Evolutionary conservation across 148 eudicot species (phyloP).

Genomic region (Rhododendron ovatum): DNA sequence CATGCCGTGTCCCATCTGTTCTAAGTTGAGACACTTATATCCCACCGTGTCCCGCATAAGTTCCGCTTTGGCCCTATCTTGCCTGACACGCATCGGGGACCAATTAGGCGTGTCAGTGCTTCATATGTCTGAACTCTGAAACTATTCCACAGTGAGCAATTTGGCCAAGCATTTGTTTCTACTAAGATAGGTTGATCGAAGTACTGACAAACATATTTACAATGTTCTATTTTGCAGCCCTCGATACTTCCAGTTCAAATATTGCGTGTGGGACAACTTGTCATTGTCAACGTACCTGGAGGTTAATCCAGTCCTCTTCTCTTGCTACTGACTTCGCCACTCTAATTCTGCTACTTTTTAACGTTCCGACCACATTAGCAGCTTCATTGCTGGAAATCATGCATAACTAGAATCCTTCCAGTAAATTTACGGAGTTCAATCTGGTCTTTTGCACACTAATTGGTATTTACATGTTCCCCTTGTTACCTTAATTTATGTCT

Average conservation of each 20-base stretch:
- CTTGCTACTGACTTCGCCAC: slow-evolving; percentile 1
- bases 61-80: neutral
- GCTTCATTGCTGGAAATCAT: neutral
- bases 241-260: slow-evolving; percentile 90
- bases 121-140: neutral
- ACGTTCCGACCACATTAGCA: neutral
- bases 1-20: neutral
- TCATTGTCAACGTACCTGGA: slow-evolving; percentile 94
- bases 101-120: neutral
- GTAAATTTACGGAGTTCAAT: slow-evolving; percentile 3
- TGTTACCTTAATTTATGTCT: neutral
- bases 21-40: neutral
- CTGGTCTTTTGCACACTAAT: neutral
- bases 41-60: neutral
- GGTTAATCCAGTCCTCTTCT: slow-evolving; percentile 38
- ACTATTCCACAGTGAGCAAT: neutral
- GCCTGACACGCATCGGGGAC: neutral
- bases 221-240: slow-evolving; percentile 53
- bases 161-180: neutral
- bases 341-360: neutral
- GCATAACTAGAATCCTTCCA: neutral
- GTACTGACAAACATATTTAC: neutral
- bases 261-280: slow-evolving; percentile 78
- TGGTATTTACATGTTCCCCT: neutral
- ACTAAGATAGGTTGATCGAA: neutral